phyloP scores from a whole-genome alignment of 257 asterid genomes.

The Solanum habrochaites region DNA sequence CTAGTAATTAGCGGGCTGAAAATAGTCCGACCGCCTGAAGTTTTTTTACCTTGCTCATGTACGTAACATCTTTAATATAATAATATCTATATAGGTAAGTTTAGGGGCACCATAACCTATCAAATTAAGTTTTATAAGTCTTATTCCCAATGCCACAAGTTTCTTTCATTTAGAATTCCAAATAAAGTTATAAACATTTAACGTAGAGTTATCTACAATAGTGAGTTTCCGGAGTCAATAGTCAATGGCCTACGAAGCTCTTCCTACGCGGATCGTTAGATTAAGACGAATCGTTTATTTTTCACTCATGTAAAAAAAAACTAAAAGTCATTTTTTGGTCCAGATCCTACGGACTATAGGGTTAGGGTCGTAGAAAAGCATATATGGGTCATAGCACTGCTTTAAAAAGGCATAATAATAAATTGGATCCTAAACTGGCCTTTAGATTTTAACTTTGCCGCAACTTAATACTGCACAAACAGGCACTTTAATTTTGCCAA shows the following conservation, averaged over 20 bases:
- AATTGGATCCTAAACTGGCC: no score
- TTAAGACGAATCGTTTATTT: no score
- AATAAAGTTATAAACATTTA: no score
- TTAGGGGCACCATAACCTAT: neutral
- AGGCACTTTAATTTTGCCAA: no score
- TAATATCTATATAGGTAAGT: no score
- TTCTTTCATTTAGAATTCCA: no score
- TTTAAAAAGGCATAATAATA: no score
- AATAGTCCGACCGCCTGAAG: neutral
- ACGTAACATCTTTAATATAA: neutral
- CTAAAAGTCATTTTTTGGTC: neutral
- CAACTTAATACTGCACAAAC: no score
- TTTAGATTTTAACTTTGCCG: no score
- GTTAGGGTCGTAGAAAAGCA: no score
- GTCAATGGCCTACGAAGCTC: neutral
- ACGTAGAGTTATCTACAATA: neutral
- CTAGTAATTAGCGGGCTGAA: neutral
- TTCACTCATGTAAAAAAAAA: neutral
- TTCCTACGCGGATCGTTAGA: neutral
- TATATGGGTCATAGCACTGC: neutral
- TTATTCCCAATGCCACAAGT: neutral
- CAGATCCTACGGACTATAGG: neutral
- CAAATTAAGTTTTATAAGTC: no score
- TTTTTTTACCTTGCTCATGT: neutral
- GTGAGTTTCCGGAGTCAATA: neutral